Conservation (phyloP, 2,329 filamentous ascomycete species). For the Colletotrichum eremochloae region DNA sequence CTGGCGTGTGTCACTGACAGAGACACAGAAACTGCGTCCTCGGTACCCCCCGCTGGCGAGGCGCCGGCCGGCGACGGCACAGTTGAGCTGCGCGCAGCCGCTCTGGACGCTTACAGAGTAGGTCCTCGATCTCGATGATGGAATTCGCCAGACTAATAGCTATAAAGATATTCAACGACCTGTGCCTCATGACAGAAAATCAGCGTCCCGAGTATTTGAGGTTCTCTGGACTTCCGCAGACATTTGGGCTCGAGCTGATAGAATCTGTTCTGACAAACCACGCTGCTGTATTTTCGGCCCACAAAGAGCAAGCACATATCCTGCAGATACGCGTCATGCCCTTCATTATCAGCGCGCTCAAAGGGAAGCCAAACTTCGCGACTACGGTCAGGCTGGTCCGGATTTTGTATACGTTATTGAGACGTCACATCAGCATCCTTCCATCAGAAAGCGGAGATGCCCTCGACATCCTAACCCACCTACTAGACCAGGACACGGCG, state of each 20-base stretch:
- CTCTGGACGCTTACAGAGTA: constrained; percentile 86
- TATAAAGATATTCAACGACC: constrained; percentile 82
- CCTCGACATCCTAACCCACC: constrained; percentile 83
- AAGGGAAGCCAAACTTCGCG: constrained; percentile 83
- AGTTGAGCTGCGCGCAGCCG: constrained; percentile 78
- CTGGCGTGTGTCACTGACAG: constrained; percentile 41
- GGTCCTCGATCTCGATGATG: constrained; percentile 37
- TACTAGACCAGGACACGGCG: constrained; percentile 87
- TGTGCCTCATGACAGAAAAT: constrained; percentile 89
- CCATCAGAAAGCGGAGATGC: constrained; percentile 86
- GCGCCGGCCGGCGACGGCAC: constrained; percentile 75
- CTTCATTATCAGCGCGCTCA: constrained; percentile 81
- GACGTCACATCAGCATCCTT: constrained; percentile 81
- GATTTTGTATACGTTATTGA: constrained; percentile 85
- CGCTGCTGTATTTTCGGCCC: constrained; percentile 80
- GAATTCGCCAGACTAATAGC: constrained; percentile 27
- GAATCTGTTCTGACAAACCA: constrained; percentile 92
- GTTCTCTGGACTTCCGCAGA: constrained; percentile 81
- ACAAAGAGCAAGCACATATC: constrained; percentile 85
- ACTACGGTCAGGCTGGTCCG: constrained; percentile 85
- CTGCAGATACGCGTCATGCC: constrained; percentile 85
- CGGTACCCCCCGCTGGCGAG: constrained; percentile 73
- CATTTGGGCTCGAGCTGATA: constrained; percentile 90
- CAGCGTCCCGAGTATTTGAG: constrained; percentile 86
- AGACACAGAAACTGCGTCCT: constrained; percentile 57